Conservation (phyloP, 2,329 filamentous ascomycete genomes). For the Curvularia verruculosa region DNA sequence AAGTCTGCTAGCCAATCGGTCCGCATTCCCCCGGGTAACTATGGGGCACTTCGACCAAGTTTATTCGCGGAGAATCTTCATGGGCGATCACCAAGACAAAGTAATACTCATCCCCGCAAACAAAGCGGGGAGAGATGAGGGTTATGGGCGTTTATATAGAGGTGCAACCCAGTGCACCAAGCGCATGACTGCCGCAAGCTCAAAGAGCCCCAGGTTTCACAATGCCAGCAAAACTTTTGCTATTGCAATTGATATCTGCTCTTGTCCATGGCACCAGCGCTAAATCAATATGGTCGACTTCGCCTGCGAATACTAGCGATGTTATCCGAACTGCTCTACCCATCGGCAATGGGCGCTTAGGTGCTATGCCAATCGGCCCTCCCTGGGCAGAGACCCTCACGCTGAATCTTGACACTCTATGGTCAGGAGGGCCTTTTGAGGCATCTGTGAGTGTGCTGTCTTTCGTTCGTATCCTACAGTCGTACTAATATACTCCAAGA, state of each 20-base stretch:
- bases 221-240: background rate
- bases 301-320: conserved; percentile 27
- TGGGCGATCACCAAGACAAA: conserved; percentile 5
- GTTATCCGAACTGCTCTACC: conserved; percentile 48
- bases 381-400: conserved; percentile 53
- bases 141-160: background rate
- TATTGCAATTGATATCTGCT: background rate
- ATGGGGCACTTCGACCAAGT: background rate
- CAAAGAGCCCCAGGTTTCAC: background rate
- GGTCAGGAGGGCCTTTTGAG: conserved; percentile 60
- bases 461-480: background rate
- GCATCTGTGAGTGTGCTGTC: conserved; percentile 37
- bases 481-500: conserved; percentile 25
- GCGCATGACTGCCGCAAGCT: background rate
- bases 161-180: background rate
- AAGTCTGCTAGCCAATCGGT: background rate
- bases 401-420: conserved; percentile 58
- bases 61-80: conserved; percentile 15
- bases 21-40: background rate
- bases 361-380: conserved; percentile 54
- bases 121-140: background rate
- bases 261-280: conserved; percentile 6
- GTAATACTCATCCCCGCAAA: background rate
- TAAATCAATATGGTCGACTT: conserved; percentile 29
- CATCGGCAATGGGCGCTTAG: conserved; percentile 58